Evolutionary conservation across 1,284 basidiomycete genomes (phyloP).

Genomic region (Xerocomus tenax): DNA sequence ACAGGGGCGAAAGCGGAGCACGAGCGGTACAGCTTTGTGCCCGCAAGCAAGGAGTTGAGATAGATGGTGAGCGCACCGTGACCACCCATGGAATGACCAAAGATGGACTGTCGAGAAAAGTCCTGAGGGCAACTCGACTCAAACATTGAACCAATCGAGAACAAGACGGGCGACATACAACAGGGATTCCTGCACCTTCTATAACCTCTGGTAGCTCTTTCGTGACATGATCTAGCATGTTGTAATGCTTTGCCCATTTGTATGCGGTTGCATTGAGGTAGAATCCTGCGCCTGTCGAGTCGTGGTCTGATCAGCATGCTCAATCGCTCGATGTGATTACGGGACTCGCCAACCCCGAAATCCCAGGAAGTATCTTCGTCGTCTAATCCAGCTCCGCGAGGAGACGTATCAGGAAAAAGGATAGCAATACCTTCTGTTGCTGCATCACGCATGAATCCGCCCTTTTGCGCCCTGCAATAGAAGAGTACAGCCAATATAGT

Average conservation of each 20-base stretch:
- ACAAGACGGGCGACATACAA: constrained; percentile 39
- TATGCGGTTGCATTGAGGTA: constrained; percentile 83
- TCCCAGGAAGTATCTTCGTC: constrained; percentile 89
- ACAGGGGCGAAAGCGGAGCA: constrained; percentile 94
- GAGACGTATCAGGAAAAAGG: constrained; percentile 94
- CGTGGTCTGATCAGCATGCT: constrained; percentile 1
- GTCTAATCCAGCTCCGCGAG: constrained; percentile 82
- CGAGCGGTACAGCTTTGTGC: constrained; percentile 69
- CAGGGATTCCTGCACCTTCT: constrained; percentile 55
- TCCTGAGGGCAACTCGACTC: constrained; percentile 39
- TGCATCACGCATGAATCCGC: constrained; percentile 73
- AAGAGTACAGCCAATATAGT: neutral
- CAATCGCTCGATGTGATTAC: neutral
- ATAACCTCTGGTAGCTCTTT: constrained; percentile 76
- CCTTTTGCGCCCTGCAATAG: constrained; percentile 71
- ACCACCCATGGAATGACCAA: constrained; percentile 85
- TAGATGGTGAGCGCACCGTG: constrained; percentile 93
- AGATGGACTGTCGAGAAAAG: constrained; percentile 65
- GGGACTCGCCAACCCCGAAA: constrained; percentile 63
- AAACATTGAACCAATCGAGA: neutral
- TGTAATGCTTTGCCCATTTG: constrained; percentile 78
- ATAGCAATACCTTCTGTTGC: constrained; percentile 80
- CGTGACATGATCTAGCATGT: constrained; percentile 81
- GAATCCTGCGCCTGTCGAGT: constrained; percentile 71
- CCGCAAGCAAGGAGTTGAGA: constrained; percentile 50